Evolutionary conservation across 2,329 filamentous ascomycete genomes (phyloP), one percentile per base, ranked within the genome.

Genomic region (Madurella mycetomatis): DNA sequence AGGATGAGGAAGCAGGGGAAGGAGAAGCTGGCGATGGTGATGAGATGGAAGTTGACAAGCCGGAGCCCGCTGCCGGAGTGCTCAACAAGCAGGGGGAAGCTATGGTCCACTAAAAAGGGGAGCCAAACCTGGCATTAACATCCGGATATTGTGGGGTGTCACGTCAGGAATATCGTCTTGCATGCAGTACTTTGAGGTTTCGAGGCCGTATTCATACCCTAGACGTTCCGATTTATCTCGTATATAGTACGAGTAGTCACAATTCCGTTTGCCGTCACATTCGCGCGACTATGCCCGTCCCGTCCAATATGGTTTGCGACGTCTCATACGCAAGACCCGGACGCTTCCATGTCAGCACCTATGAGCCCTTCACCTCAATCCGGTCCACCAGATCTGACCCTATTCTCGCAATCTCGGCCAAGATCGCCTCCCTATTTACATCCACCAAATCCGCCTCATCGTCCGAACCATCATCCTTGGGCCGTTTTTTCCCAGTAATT

Each of bases 371-470:
- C 19, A 75, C 71, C 64, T 91, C 84, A 53, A 92, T 83, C 64
- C 70, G 81, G 62, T 82, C 78, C 44, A 96, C 77, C 69, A 96
- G 66, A 54, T 85, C 80, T 1, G 82, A 84, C 9, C 84, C 84
- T 41, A 86, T 74, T 57, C 84, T 81, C 41, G 82, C 82, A 68
- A 95, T 89, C 72, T 94, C 90, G 32, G 83, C 75, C 48, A 92
- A 64, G 5, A 94, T 82, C 0, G 80, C 85, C 41, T 76, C 74
- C 61, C 80, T 82, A 63, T 94, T 90, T 5, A 91, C 71, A 59
- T 80, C 77, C 19, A 87, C 82, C 18, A 78, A 64, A 4, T 71
- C 72, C 48, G 72, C 73, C 9, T 74, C 73, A 5, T 71, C 74
- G 0, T 67, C 70, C 1, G 65, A 69, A 11, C 65, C 49, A 8